Percentiles rank a stretch among this genome's conserved stretches.
Evolutionary conservation across 2,329 filamentous ascomycete genomes (phyloP).

Genomic region (Aspergillus flavus): DNA sequence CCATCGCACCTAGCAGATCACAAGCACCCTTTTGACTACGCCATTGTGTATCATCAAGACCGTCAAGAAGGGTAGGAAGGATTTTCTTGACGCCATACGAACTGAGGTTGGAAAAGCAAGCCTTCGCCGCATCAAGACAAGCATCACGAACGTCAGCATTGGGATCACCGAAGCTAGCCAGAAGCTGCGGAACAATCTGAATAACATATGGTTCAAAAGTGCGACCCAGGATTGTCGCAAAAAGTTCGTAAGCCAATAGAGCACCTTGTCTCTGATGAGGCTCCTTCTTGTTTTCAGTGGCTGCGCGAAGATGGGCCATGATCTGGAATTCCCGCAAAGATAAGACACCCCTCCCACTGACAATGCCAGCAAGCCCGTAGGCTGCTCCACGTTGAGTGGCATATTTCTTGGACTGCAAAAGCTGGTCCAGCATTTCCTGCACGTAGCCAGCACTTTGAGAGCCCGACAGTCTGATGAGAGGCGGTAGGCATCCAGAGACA

Average conservation of each 20-base stretch:
- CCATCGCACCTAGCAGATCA: constrained; percentile 96
- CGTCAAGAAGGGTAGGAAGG: constrained; percentile 84
- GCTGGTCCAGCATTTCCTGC: constrained; percentile 74
- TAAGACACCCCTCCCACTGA: constrained; percentile 82
- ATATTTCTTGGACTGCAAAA: constrained; percentile 88
- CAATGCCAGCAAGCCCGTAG: constrained; percentile 88
- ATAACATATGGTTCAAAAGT: constrained; percentile 97
- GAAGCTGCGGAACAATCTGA: constrained; percentile 86
- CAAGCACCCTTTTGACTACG: constrained; percentile 98
- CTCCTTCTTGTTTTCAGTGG: constrained; percentile 95
- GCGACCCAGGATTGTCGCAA: constrained; percentile 82
- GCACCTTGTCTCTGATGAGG: constrained; percentile 84
- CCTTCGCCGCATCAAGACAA: constrained; percentile 89
- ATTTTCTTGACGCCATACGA: constrained; percentile 96
- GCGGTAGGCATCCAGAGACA: constrained; percentile 89
- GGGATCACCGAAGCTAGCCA: constrained; percentile 85
- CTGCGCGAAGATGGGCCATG: constrained; percentile 75
- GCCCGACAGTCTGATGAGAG: constrained; percentile 78
- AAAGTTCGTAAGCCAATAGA: constrained; percentile 84
- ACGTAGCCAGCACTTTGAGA: constrained; percentile 81
- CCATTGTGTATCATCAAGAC: constrained; percentile 94
- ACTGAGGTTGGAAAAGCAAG: constrained; percentile 88
- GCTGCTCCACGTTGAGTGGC: constrained; percentile 90
- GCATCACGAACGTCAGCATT: constrained; percentile 89
- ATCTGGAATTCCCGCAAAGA: constrained; percentile 84